Evolutionary conservation across 2,329 filamentous ascomycete genomes (phyloP).

Genomic region (Aspergillus sergii): DNA sequence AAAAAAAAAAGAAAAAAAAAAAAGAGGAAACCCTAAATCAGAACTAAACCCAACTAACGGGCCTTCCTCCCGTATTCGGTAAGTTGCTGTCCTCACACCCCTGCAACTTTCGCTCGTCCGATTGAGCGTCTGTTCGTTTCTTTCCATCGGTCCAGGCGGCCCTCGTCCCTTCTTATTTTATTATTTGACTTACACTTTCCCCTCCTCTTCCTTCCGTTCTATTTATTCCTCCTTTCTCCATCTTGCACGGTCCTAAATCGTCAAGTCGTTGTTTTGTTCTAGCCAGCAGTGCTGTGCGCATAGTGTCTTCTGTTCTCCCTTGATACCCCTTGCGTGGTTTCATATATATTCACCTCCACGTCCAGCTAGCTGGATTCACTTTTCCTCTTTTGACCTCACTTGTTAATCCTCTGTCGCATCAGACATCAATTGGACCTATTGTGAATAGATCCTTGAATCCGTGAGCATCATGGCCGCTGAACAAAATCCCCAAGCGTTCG

Average conservation of each 20-base stretch:
- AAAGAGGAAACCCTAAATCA: constrained; percentile 13
- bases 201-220: constrained; percentile 15
- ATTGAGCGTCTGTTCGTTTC: constrained; percentile 15
- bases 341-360: constrained; percentile 14
- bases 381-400: constrained; percentile 11
- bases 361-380: constrained; percentile 32
- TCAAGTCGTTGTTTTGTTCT: constrained; percentile 19
- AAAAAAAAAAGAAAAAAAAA: constrained; percentile 12
- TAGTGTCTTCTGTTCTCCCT: constrained; percentile 16
- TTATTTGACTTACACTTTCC: constrained; percentile 11
- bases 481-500: constrained; percentile 27
- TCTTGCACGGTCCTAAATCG: constrained; percentile 15
- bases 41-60: constrained; percentile 23
- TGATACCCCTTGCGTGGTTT: constrained; percentile 27
- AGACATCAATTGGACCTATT: constrained; percentile 3
- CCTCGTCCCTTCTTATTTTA: constrained; percentile 14
- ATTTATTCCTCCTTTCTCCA: constrained; percentile 12
- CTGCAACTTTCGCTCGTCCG: constrained; percentile 21
- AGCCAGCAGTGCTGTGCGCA: constrained; percentile 34
- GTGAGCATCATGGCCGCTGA: constrained; percentile 29
- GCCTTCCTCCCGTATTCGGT: constrained; percentile 24
- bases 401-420: constrained; percentile 8
- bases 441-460: constrained; percentile 3
- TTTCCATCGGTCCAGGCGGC: constrained; percentile 11
- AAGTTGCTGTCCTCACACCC: constrained; percentile 21